Percentiles rank a stretch among this genome's conserved stretches.
Evolutionary conservation across 225 moss, liverwort and hornwort species (phyloP).

Genomic region (Pseudoscleropodium purum): DNA sequence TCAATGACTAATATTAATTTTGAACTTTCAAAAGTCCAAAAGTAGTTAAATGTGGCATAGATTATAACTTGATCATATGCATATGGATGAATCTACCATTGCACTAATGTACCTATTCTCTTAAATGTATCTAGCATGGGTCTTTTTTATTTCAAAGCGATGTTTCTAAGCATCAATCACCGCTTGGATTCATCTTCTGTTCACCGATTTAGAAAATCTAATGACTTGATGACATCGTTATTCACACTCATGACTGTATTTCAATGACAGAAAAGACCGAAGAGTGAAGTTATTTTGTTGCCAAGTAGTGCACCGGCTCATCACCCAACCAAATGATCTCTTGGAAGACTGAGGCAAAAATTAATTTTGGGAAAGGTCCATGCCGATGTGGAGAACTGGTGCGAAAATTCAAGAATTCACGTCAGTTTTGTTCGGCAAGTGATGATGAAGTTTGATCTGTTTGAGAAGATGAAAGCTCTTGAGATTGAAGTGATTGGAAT

Average conservation of each 20-base stretch:
- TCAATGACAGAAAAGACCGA: not conserved
- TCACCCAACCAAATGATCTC: not conserved
- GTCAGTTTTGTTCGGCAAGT: not conserved
- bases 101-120: not conserved
- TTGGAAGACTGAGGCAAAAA: not conserved
- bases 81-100: not conserved
- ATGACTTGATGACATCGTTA: not conserved
- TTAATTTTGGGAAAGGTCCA: not conserved
- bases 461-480: not conserved
- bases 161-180: not conserved
- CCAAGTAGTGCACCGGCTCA: not conserved
- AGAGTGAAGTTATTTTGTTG: not conserved
- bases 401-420: not conserved
- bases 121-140: no score
- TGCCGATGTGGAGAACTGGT: not conserved
- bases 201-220: not conserved
- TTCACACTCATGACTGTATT: not conserved
- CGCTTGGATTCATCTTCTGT: not conserved
- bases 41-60: no score
- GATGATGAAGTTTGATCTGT: not conserved
- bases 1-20: no score
- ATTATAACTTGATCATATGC: not conserved
- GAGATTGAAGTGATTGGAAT: not conserved
- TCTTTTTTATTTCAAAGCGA: no score
- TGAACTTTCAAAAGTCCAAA: no score